phyloP scores from a whole-genome alignment of 2,329 filamentous ascomycete species.

The Phialemonium atrogriseum region DNA sequence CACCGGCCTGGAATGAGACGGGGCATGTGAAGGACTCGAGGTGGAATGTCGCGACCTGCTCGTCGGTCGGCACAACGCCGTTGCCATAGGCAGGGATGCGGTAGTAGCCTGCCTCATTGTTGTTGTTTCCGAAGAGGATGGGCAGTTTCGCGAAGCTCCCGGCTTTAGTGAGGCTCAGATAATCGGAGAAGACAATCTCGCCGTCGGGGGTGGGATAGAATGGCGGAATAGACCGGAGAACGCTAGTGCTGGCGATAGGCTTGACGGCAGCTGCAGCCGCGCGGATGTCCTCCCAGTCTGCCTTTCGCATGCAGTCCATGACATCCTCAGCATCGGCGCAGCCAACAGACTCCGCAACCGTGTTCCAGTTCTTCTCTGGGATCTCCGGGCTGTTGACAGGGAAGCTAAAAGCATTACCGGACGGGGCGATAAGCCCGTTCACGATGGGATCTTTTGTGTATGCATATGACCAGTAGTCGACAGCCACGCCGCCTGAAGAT shows the following conservation, averaged over 20 bases:
- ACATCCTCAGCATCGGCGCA: constrained; percentile 22
- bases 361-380: constrained; percentile 31
- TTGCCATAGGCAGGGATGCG: constrained; percentile 31
- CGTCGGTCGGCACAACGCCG: constrained; percentile 27
- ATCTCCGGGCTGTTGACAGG: constrained; percentile 25
- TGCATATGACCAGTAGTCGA: constrained; percentile 40
- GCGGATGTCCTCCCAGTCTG: constrained; percentile 25
- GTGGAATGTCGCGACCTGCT: constrained; percentile 28
- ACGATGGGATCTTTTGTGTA: constrained; percentile 40
- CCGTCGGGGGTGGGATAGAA: constrained; percentile 35
- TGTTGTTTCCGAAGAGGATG: constrained; percentile 31
- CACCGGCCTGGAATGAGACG: constrained; percentile 26
- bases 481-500: constrained; percentile 32
- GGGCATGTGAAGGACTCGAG: constrained; percentile 39
- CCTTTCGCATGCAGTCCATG: constrained; percentile 29
- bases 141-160: constrained; percentile 32
- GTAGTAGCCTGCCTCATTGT: constrained; percentile 40
- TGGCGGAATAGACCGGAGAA: constrained; percentile 25
- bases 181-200: constrained; percentile 31
- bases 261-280: constrained; percentile 25
- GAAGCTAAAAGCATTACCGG: constrained; percentile 38
- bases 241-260: constrained; percentile 21
- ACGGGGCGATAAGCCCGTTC: constrained; percentile 35
- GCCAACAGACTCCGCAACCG: constrained; percentile 27
- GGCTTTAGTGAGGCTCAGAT: constrained; percentile 20